These are phyloP conservation scores for Babesia sp. DNA, from an alignment of 169 alveolate species.

Conservation along the genomic window DNA sequence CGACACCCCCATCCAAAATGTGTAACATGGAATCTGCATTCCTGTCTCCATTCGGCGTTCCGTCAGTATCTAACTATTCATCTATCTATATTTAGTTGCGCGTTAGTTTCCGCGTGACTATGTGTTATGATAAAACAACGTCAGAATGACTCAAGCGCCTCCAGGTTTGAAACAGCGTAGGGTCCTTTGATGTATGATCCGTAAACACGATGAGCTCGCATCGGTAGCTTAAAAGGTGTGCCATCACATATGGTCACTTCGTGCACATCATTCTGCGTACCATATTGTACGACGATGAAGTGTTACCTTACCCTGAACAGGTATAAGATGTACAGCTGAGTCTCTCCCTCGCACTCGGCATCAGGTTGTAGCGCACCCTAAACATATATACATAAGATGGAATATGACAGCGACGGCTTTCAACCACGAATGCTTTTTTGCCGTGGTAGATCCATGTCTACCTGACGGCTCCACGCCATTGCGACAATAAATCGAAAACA, in stretches of 20 bases:
- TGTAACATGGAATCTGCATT: too few relatives aligned
- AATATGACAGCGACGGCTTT: too few relatives aligned
- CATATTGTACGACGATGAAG: background rate
- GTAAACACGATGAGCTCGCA: slow-evolving; percentile 58
- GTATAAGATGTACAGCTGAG: slow-evolving; percentile 62
- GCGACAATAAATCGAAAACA: too few relatives aligned
- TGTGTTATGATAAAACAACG: background rate
- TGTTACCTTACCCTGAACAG: slow-evolving; percentile 36
- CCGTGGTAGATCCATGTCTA: too few relatives aligned
- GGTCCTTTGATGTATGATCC: slow-evolving; percentile 68
- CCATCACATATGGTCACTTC: slow-evolving; percentile 61
- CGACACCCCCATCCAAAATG: too few relatives aligned
- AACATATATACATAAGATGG: too few relatives aligned
- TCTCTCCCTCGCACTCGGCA: slow-evolving; percentile 10
- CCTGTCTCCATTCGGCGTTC: too few relatives aligned
- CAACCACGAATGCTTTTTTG: too few relatives aligned
- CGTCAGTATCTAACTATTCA: background rate
- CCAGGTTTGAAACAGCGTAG: slow-evolving; percentile 43
- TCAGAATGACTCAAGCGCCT: slow-evolving; percentile 15
- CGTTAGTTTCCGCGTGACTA: background rate
- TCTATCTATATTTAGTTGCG: background rate
- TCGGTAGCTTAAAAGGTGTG: slow-evolving; percentile 40
- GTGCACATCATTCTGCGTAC: slow-evolving; percentile 66
- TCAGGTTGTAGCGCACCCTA: too few relatives aligned
- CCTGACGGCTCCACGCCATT: too few relatives aligned